A percentile compares a stretch with the other conserved stretches of the same genome.
Evolutionary conservation across 495 filamentous ascomycete genomes (phyloP).

Genomic region (Xylaria acuta): DNA sequence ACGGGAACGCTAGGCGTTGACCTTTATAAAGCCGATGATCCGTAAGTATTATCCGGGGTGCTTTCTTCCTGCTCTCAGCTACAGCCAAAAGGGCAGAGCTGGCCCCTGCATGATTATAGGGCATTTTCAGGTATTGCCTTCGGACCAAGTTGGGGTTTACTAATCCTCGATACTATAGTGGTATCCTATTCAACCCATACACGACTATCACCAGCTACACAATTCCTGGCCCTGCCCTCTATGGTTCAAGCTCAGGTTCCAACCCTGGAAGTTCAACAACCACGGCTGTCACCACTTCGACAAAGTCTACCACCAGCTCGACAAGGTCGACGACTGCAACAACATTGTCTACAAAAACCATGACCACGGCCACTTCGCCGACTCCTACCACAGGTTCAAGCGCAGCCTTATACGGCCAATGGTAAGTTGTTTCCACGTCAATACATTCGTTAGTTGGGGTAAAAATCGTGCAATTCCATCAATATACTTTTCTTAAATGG

Average conservation of each 20-base stretch:
- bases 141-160: background rate
- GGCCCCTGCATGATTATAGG: too few relatives aligned
- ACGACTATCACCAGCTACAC: constrained; percentile 42
- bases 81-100: background rate
- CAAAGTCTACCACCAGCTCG: too few relatives aligned
- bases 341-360: background rate
- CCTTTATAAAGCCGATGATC: constrained; percentile 61
- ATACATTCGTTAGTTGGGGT: background rate
- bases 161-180: constrained; percentile 27
- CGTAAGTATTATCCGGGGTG: constrained; percentile 23
- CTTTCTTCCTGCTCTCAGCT: background rate
- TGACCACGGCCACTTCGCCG: constrained; percentile 6
- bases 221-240: constrained; percentile 41
- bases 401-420: constrained; percentile 20
- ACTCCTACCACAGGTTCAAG: background rate
- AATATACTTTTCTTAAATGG: background rate
- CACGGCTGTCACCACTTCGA: background rate
- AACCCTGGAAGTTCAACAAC: constrained; percentile 2
- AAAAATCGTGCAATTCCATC: background rate
- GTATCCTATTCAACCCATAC: constrained; percentile 66
- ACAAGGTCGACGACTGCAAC: background rate
- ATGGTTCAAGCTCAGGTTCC: constrained; percentile 9
- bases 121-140: background rate
- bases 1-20: constrained; percentile 59
- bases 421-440: constrained; percentile 1